Base-by-base conservation (phyloP, 495 filamentous ascomycete genomes). In the Penicillium canariense region DNA sequence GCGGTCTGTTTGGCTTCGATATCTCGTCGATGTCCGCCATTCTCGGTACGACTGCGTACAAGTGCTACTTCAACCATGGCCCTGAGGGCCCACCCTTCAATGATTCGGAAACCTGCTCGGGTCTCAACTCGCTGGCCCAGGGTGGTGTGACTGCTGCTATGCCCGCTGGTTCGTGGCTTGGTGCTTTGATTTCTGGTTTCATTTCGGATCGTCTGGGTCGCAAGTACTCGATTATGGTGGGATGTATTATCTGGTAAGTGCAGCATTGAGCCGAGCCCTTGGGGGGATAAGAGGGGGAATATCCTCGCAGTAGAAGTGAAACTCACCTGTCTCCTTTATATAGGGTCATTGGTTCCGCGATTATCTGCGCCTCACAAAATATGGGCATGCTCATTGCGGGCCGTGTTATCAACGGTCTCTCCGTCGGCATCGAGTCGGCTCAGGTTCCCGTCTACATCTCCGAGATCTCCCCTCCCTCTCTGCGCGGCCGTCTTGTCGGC, bases 381-480 rank as follows among this genome's bases (percentile, higher is more conserved):
- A 86, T 90, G 53, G 81, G 78, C 17, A 88, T 90, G 85, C 75
- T 93, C 1, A 79, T 86, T 32, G 85, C 81, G 2, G 88, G 87
- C 11, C 87, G 89, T 62, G 68, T 91, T 46, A 85, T 92, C 76
- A 91, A 91, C 74, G 89, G 89, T 54, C 67, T 91, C 15, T 78
- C 80, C 17, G 87, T 93, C 50, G 89, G 89, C 57, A 87, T 92
- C 58, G 87, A 84, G 68, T 90, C 86, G 43, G 88, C 88, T 15
- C 86, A 90, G 63, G 87, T 91, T 17, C 89, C 89, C 2, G 87
- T 91, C 50, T 92, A 91, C 65, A 85, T 91, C 56, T 83, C 86
- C 28, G 89, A 93, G 64, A 66, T 91, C 47, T 76, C 89, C 0
- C 86, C 83, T 8, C 87, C 87, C 3, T 78, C 79, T 18, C 85